Base-by-base conservation (phyloP, 2,329 filamentous ascomycete species). In the Monosporascus sp. region DNA sequence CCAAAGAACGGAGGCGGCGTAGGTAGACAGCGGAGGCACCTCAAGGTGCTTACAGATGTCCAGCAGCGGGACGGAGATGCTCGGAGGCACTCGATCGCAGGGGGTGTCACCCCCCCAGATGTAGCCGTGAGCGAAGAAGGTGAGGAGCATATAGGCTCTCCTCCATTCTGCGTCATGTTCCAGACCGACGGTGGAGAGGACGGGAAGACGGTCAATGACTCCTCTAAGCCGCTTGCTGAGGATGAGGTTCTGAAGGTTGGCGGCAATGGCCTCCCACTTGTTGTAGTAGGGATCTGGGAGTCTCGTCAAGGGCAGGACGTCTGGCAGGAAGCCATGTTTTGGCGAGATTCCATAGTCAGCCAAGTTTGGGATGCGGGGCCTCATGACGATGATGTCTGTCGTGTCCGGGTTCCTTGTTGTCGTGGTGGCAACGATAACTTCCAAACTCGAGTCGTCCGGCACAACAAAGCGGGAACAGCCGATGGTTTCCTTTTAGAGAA, bases 231-330 rank as follows among this genome's bases (percentile, higher is more conserved):
- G 85, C 69, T 88, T 90, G 71, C 86, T 95, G 52, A 97, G 80
- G 49, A 97, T 85, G 54, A 97, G 77, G 14, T 86, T 84, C 72
- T 97, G 94, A 31, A 99, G 79, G 65, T 96, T 97, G 60, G 85
- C 82, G 36, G 87, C 83, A 48, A 97, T 81, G 46, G 87, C 83
- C 73, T 99, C 94, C 94, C 94, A 99, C 67, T 90, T 90, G 70
- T 89, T 86, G 72, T 97, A 99, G 76, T 97, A 97, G 3, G 88
- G 82, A 66, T 97, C 89, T 9, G 91, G 88, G 15, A 99, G 83
- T 51, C 83, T 76, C 56, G 89, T 85, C 57, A 97, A 77, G 42
- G 94, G 94, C 37, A 88, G 74, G 58, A 90, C 84, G 57, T 88
- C 78, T 2, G 94, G 91, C 51, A 99, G 82, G 74, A 99, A 99